These are phyloP conservation scores for Talaromyces sp. DNA, from an alignment of 2,329 filamentous ascomycete species.

Conservation along the genomic window DNA sequence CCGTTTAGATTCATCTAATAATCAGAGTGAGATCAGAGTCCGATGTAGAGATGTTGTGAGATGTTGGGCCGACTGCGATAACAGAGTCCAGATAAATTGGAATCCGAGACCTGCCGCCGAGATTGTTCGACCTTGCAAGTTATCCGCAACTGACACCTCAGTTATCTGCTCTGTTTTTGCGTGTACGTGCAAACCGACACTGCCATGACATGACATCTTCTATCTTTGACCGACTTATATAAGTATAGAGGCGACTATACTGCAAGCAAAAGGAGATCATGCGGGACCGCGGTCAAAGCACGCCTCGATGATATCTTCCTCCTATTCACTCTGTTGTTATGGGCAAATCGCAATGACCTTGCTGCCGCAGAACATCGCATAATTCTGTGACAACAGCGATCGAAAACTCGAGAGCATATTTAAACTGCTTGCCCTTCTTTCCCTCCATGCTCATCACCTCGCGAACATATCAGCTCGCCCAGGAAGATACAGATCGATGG, in stretches of 20 bases:
- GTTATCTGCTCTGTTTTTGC: neutral
- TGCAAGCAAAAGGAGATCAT: neutral
- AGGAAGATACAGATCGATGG: conserved; percentile 29
- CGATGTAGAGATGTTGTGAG: neutral
- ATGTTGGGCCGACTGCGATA: no score
- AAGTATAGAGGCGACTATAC: neutral
- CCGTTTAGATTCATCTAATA: neutral
- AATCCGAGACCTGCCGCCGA: neutral
- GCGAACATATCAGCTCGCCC: conserved; percentile 39
- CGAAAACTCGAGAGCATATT: neutral
- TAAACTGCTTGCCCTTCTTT: neutral
- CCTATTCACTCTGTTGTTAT: neutral
- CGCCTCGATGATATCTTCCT: neutral
- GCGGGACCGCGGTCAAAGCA: neutral
- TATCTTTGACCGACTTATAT: neutral
- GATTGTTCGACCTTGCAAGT: neutral
- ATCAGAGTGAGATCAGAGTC: neutral
- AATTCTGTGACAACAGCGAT: neutral
- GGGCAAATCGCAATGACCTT: neutral
- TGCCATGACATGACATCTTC: neutral
- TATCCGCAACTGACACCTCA: neutral
- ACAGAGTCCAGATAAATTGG: no score
- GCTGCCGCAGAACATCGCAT: neutral
- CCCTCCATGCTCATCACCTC: conserved; percentile 40
- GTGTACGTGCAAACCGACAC: neutral